A percentile compares a stretch with the other conserved stretches of the same genome.
Conservation (phyloP, 768 basidiomycete species). For the Hygrocybe coccinea region DNA sequence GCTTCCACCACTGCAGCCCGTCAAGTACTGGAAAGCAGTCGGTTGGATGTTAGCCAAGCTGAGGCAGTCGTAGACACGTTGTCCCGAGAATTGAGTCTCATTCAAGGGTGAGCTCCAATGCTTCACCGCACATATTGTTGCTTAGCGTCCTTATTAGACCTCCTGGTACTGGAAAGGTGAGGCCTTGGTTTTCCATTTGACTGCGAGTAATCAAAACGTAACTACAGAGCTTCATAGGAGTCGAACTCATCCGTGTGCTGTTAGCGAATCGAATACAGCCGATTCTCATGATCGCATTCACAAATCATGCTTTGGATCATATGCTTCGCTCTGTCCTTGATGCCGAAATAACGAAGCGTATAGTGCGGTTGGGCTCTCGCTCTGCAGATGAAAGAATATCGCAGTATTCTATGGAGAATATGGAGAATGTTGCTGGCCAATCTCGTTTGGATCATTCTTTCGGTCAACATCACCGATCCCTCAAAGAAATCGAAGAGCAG, state of each 20-base stretch:
- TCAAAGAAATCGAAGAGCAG: slow-evolving; percentile 44
- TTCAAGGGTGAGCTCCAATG: slow-evolving; percentile 54
- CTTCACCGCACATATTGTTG: neutral
- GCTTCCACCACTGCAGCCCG: slow-evolving; percentile 47
- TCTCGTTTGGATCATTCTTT: slow-evolving; percentile 39
- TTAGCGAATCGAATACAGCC: slow-evolving; percentile 47
- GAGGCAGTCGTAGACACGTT: slow-evolving; percentile 63
- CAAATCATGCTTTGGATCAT: slow-evolving; percentile 78
- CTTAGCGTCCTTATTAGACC: slow-evolving; percentile 41
- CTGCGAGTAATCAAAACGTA: neutral
- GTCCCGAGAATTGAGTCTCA: slow-evolving; percentile 55
- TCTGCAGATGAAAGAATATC: slow-evolving; percentile 57
- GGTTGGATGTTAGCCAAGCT: slow-evolving; percentile 66
- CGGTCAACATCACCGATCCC: slow-evolving; percentile 28
- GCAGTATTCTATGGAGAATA: slow-evolving; percentile 53
- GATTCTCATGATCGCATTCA: slow-evolving; percentile 57
- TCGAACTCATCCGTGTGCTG: slow-evolving; percentile 66
- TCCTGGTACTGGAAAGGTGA: slow-evolving; percentile 74
- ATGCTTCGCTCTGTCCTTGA: slow-evolving; percentile 63
- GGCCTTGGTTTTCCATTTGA: neutral
- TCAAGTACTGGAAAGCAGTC: slow-evolving; percentile 43
- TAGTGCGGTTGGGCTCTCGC: slow-evolving; percentile 68
- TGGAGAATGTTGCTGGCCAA: slow-evolving; percentile 44
- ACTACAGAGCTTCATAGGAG: slow-evolving; percentile 57
- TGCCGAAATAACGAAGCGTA: slow-evolving; percentile 52